Percentiles rank a stretch among this genome's conserved stretches.
These are phyloP conservation scores for Apiospora marii DNA, from an alignment of 2,329 filamentous ascomycete genomes.

Conservation along the genomic window DNA sequence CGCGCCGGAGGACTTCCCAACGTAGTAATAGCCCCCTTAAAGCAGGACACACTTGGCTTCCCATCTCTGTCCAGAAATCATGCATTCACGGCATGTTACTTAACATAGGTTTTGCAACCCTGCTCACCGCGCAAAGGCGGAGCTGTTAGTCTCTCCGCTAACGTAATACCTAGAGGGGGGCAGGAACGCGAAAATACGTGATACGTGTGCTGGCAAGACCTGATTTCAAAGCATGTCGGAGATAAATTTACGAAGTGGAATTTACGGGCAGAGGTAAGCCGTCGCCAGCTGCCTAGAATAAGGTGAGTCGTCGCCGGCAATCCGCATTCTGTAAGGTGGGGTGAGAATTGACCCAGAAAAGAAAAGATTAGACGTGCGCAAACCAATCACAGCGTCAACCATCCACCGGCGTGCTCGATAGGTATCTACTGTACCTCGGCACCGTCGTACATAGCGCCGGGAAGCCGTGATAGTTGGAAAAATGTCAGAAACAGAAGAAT, in stretches of 20 bases:
- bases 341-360: no score
- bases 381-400: neutral
- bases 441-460: neutral
- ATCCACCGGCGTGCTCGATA: neutral
- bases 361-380: neutral
- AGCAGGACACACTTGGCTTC: neutral
- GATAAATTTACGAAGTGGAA: neutral
- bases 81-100: neutral
- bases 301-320: neutral
- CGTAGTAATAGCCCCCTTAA: neutral
- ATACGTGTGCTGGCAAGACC: neutral
- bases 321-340: neutral
- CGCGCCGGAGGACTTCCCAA: neutral
- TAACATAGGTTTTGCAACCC: neutral
- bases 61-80: neutral
- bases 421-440: neutral
- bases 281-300: neutral
- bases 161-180: neutral
- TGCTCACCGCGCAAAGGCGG: neutral
- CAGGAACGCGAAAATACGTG: neutral
- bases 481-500: neutral
- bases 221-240: conserved; percentile 4
- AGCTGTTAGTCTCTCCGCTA: neutral
- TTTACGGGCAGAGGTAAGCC: neutral
- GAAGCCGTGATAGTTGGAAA: neutral